Percentiles rank a stretch among this genome's conserved stretches.
These are phyloP conservation scores for Plenodomus biglobosus DNA, from an alignment of 2,329 filamentous ascomycete species.

Conservation along the genomic window DNA sequence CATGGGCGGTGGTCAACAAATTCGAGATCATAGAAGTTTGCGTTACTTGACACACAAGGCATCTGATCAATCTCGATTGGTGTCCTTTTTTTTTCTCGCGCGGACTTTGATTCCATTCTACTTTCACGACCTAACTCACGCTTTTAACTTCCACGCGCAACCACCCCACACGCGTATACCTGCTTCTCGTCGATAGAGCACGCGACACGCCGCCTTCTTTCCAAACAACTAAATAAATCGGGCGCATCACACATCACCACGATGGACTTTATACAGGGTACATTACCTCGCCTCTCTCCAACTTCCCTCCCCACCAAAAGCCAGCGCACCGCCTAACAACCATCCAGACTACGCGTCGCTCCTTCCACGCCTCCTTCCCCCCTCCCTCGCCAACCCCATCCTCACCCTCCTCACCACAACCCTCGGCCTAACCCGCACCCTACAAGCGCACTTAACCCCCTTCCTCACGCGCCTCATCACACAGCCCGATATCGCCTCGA, in stretches of 20 bases:
- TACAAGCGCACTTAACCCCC: slow-evolving; percentile 33
- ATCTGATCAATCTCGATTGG: too few relatives aligned
- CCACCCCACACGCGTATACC: too few relatives aligned
- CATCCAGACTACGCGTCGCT: slow-evolving; percentile 37
- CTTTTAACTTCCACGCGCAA: too few relatives aligned
- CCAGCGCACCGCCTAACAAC: slow-evolving; percentile 10
- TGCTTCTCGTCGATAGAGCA: slow-evolving; percentile 15
- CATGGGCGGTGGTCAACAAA: background rate
- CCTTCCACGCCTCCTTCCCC: slow-evolving; percentile 36
- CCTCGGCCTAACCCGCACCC: slow-evolving; percentile 31
- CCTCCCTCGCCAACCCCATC: slow-evolving; percentile 35
- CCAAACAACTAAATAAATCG: slow-evolving; percentile 5
- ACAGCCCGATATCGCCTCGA: slow-evolving; percentile 52
- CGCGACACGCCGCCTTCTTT: slow-evolving; percentile 3
- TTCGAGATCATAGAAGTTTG: background rate
- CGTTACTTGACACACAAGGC: background rate
- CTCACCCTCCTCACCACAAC: slow-evolving; percentile 31
- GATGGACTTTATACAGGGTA: slow-evolving; percentile 38
- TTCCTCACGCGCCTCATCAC: slow-evolving; percentile 31
- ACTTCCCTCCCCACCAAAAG: background rate
- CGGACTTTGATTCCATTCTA: too few relatives aligned
- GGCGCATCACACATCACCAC: slow-evolving; percentile 11
- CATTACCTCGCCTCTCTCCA: background rate
- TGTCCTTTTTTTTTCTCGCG: too few relatives aligned
- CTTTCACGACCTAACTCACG: too few relatives aligned